Conservation (phyloP, 106 monocot species). For the Dioscorea zingiberensis region DNA sequence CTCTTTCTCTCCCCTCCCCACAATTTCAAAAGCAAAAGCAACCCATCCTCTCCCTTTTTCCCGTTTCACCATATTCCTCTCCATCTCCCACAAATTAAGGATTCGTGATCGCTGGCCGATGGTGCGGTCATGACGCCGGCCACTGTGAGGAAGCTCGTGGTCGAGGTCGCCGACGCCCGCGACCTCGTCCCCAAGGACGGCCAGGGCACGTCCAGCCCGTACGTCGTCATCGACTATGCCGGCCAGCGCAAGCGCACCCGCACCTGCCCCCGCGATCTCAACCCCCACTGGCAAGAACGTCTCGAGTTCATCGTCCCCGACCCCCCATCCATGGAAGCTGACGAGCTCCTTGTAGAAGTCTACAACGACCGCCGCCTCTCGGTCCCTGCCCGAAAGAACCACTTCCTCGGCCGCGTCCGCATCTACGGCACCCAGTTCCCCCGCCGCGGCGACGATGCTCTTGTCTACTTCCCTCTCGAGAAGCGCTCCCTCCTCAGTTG, state of each 20-base stretch:
- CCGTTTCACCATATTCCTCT: background rate
- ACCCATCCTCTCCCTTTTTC: background rate
- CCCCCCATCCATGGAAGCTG: constrained; percentile 52
- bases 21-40: background rate
- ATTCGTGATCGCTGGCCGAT: background rate
- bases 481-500: constrained; percentile 73
- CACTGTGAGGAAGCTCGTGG: constrained; percentile 50
- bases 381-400: constrained; percentile 52
- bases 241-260: constrained; percentile 88
- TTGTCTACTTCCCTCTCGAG: constrained; percentile 91
- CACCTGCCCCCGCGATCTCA: constrained; percentile 55
- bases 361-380: constrained; percentile 65
- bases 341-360: constrained; percentile 80
- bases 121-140: constrained; percentile 20
- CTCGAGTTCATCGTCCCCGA: constrained; percentile 78
- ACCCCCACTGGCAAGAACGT: constrained; percentile 82
- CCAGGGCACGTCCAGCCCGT: constrained; percentile 76
- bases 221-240: constrained; percentile 79
- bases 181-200: constrained; percentile 95
- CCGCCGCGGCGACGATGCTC: constrained; percentile 65
- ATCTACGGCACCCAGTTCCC: constrained; percentile 80
- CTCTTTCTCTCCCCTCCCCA: too few relatives aligned
- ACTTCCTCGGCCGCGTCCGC: constrained; percentile 80
- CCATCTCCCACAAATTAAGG: constrained; percentile 3
- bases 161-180: constrained; percentile 85